These are phyloP conservation scores for Rosa persica DNA, from an alignment of 306 rosid species.

Conservation along the genomic window DNA sequence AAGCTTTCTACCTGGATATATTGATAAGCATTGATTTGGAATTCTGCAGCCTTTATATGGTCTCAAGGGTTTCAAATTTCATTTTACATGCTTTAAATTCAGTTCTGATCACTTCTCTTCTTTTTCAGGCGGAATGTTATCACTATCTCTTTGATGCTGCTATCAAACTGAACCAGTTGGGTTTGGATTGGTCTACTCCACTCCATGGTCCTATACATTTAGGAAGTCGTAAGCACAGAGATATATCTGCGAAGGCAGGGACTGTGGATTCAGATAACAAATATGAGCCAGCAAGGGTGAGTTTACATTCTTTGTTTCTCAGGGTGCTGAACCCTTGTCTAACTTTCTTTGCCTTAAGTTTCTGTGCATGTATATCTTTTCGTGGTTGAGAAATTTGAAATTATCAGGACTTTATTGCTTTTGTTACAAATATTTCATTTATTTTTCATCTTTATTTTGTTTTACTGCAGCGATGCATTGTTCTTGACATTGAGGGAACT, in stretches of 20 bases:
- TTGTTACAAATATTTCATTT: not conserved
- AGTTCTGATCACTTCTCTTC: constrained; percentile 25
- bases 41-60: not conserved
- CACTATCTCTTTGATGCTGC: constrained; percentile 96
- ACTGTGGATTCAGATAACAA: constrained; percentile 42
- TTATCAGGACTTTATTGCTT: not conserved
- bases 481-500: constrained; percentile 99
- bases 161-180: constrained; percentile 82
- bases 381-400: not conserved
- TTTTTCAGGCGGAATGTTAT: constrained; percentile 77
- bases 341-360: constrained; percentile 9
- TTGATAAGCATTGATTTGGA: not conserved
- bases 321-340: not conserved
- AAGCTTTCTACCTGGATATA: not conserved
- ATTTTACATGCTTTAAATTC: constrained; percentile 14
- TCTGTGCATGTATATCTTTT: constrained; percentile 9
- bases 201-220: constrained; percentile 59
- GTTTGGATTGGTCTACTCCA: constrained; percentile 79
- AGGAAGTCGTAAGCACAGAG: constrained; percentile 41
- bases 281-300: constrained; percentile 47
- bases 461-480: constrained; percentile 62
- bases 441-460: constrained; percentile 16
- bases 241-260: constrained; percentile 57
- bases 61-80: constrained; percentile 9
- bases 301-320: constrained; percentile 23